Conservation (phyloP, 2,329 filamentous ascomycete genomes). For the Trichoderma sp. region DNA sequence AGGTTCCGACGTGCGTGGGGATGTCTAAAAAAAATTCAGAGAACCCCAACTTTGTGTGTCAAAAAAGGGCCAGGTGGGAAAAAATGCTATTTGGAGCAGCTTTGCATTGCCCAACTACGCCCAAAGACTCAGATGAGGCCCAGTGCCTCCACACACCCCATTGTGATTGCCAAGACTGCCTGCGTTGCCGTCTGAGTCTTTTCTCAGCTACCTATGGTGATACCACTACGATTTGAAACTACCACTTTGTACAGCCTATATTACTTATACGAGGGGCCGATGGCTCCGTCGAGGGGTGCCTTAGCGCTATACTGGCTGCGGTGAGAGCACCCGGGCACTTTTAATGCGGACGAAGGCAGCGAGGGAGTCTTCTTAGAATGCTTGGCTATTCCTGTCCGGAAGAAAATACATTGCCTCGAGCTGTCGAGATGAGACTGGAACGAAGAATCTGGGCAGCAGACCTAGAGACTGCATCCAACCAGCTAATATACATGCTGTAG, state of each 20-base stretch:
- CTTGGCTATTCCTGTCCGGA: background rate
- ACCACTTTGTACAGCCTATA: conserved; percentile 11
- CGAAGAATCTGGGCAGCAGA: conserved; percentile 3
- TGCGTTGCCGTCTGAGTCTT: background rate
- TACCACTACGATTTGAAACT: conserved; percentile 3
- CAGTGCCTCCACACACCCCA: background rate
- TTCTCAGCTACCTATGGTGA: conserved; percentile 9
- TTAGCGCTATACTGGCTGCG: conserved; percentile 8
- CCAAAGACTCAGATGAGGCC: background rate
- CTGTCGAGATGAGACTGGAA: conserved; percentile 4
- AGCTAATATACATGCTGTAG: background rate
- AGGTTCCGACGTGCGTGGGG: conserved; percentile 24
- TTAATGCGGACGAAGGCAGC: background rate
- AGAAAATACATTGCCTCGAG: background rate
- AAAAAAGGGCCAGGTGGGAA: background rate
- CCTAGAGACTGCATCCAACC: background rate
- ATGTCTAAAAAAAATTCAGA: background rate
- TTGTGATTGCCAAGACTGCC: conserved; percentile 11
- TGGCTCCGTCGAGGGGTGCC: conserved; percentile 3
- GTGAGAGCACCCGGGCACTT: background rate
- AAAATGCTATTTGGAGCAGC: background rate
- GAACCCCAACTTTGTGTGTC: background rate
- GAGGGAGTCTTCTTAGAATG: background rate
- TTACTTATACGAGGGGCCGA: conserved; percentile 7
- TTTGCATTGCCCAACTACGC: conserved; percentile 18